phyloP scores from a whole-genome alignment of 208 protist genomes.

The Acanthamoeba sp. region DNA sequence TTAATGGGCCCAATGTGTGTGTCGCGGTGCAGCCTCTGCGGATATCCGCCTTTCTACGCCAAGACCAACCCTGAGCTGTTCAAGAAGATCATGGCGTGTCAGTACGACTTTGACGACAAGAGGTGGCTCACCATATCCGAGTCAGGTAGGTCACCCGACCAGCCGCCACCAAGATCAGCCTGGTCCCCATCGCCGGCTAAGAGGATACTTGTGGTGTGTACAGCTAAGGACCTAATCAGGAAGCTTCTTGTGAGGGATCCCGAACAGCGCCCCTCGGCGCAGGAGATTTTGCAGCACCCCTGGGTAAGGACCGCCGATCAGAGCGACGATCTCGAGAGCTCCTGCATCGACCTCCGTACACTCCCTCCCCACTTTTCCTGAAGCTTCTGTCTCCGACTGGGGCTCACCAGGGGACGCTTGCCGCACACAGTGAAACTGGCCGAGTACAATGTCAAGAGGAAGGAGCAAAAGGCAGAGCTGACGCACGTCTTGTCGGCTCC shows the following conservation, averaged over 20 bases:
- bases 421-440: slow-evolving; percentile 4
- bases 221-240: slow-evolving; percentile 84
- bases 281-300: slow-evolving; percentile 81
- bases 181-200: too few relatives aligned
- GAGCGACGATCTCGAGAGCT: slow-evolving; percentile 3
- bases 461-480: slow-evolving; percentile 43
- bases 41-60: slow-evolving; percentile 85
- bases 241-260: slow-evolving; percentile 83
- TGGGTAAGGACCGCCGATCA: slow-evolving; percentile 77
- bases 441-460: slow-evolving; percentile 54
- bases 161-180: background rate
- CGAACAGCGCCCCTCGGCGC: slow-evolving; percentile 77
- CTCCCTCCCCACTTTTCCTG: background rate
- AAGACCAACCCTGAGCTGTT: slow-evolving; percentile 83
- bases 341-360: slow-evolving; percentile 8
- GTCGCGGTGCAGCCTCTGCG: slow-evolving; percentile 76
- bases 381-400: background rate
- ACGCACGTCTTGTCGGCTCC: background rate
- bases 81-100: slow-evolving; percentile 82
- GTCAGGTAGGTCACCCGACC: background rate
- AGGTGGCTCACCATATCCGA: slow-evolving; percentile 60
- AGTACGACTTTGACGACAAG: slow-evolving; percentile 82
- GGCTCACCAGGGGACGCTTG: background rate
- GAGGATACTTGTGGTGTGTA: too few relatives aligned
- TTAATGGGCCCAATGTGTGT: too few relatives aligned